Percentiles rank a stretch among this genome's conserved stretches.
These are phyloP conservation scores for Chlorella sp. DNA, from an alignment of 139 green algal species.

Conservation along the genomic window DNA sequence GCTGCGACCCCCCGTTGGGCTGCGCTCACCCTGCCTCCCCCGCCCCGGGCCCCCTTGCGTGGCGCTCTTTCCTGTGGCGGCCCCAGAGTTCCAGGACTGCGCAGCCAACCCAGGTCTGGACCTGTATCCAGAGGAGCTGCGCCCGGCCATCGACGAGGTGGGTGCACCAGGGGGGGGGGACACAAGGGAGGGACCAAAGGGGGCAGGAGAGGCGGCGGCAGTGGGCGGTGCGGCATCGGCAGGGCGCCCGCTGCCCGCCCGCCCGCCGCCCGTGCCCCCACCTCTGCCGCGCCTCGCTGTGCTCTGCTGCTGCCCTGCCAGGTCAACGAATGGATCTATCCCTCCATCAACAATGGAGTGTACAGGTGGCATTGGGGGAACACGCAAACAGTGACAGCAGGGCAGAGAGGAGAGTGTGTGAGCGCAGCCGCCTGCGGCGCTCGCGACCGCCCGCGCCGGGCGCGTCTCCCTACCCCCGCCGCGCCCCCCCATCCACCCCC, in stretches of 20 bases:
- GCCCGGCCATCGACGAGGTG: conserved; percentile 69
- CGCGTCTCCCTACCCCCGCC: too few species aligned
- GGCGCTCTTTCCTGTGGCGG: neutral
- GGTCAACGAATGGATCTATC: conserved; percentile 88
- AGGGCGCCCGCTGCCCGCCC: too few species aligned
- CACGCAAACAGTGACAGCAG: too few species aligned
- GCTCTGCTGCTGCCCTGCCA: too few species aligned
- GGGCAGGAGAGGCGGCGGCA: neutral
- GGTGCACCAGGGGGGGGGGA: neutral
- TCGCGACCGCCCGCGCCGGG: too few species aligned
- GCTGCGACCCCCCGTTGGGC: too few species aligned
- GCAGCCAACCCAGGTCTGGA: conserved; percentile 71
- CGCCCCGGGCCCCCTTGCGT: neutral
- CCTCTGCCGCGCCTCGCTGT: too few species aligned
- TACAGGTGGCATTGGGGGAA: too few species aligned
- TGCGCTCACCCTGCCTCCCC: neutral
- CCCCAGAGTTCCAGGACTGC: conserved; percentile 86
- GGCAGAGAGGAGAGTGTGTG: too few species aligned
- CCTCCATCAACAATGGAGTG: conserved; percentile 96
- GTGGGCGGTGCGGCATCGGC: neutral
- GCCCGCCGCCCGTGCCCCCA: neutral
- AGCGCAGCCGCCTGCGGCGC: too few species aligned
- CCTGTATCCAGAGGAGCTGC: conserved; percentile 79
- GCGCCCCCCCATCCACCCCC: too few species aligned
- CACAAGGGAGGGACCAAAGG: neutral